Percentiles rank a stretch among this genome's conserved stretches.
Evolutionary conservation across 2,329 filamentous ascomycete genomes (phyloP).

Genomic region (Metarhizium rileyi): DNA sequence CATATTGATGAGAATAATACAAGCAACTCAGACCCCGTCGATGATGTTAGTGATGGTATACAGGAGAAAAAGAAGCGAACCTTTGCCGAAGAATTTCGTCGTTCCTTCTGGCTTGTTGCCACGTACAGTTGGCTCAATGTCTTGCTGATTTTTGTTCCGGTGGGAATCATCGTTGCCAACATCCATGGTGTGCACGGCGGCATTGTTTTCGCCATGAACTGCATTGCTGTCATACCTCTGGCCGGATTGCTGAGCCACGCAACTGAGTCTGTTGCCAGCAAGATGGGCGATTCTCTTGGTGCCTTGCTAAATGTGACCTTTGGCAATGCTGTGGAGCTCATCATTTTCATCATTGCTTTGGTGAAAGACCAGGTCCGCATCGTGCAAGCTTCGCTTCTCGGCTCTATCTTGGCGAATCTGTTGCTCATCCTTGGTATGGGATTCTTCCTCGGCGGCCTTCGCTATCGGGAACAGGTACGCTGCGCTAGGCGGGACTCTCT

Average conservation of each 20-base stretch:
- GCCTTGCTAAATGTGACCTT: slow-evolving; percentile 69
- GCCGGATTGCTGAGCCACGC: slow-evolving; percentile 63
- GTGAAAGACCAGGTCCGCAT: slow-evolving; percentile 67
- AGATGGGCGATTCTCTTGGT: slow-evolving; percentile 63
- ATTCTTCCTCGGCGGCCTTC: slow-evolving; percentile 76
- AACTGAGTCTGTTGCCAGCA: slow-evolving; percentile 64
- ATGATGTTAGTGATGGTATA: slow-evolving; percentile 16
- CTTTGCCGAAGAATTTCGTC: slow-evolving; percentile 39
- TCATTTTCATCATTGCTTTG: slow-evolving; percentile 46
- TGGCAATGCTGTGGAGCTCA: slow-evolving; percentile 70
- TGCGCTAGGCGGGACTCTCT: neutral
- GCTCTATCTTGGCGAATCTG: slow-evolving; percentile 82
- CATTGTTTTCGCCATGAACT: slow-evolving; percentile 64
- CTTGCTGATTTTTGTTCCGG: slow-evolving; percentile 66
- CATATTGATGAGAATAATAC: slow-evolving; percentile 3
- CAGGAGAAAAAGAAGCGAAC: slow-evolving; percentile 25
- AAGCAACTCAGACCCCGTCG: slow-evolving; percentile 18
- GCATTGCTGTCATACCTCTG: slow-evolving; percentile 64
- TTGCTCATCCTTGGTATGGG: slow-evolving; percentile 87
- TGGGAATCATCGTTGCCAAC: slow-evolving; percentile 59
- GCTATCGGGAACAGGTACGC: slow-evolving; percentile 71
- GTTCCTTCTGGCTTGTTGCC: slow-evolving; percentile 45
- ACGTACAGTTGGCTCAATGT: slow-evolving; percentile 71
- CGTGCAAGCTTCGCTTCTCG: slow-evolving; percentile 81
- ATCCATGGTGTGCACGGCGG: slow-evolving; percentile 44